Base-by-base conservation (phyloP, 1,284 basidiomycete species). In the Apiotrichum sp. region DNA sequence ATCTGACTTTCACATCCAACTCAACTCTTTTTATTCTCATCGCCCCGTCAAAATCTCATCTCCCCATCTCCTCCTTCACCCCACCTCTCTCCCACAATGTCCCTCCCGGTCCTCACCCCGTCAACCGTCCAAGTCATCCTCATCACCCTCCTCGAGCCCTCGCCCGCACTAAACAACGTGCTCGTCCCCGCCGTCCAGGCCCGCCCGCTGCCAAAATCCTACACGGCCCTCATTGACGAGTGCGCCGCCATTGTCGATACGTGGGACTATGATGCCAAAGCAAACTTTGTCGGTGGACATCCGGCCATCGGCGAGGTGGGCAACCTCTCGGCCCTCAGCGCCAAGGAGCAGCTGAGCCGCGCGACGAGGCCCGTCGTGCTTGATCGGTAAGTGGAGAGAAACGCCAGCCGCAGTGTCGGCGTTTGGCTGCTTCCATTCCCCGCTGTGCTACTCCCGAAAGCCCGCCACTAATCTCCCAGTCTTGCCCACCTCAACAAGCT, bases 301-400 rank as follows among this genome's bases (percentile, higher is more conserved):
- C 92, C 92, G 42, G 81, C 90, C 59, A 93, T 95, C 50, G 91
- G 92, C 32, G 89, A 89, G 74, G 84, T 84, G 34, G 53, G 48
- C n/a, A 63, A 62, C 29, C 78, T 93, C 14, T 88, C 86, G 2
- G 80, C 73, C 42, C 77, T 89, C 49, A 91, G 88, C 72, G 82
- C 83, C 31, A 84, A 81, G 47, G 91, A 95, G 71, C 91, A 95
- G 74, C 84, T n/a, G 6, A 34, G 84, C 4, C 52, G 50, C 14
- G 60, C 50, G 22, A 58, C 57, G 73, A 75, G 14, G 62, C 66
- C 5, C 22, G 65, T 73, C 7, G 70, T 77, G 0, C 61, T 75
- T 9, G 62, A 62, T 22, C 61, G 73, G 73, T 74, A 40, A 51
- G 71, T 65, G 11, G 22, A 22, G 22, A 22, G 22, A 22, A 22